Percentiles rank a stretch among this genome's conserved stretches.
Evolutionary conservation across 2,329 filamentous ascomycete species (phyloP).

Genomic region (Diatrype stigma): DNA sequence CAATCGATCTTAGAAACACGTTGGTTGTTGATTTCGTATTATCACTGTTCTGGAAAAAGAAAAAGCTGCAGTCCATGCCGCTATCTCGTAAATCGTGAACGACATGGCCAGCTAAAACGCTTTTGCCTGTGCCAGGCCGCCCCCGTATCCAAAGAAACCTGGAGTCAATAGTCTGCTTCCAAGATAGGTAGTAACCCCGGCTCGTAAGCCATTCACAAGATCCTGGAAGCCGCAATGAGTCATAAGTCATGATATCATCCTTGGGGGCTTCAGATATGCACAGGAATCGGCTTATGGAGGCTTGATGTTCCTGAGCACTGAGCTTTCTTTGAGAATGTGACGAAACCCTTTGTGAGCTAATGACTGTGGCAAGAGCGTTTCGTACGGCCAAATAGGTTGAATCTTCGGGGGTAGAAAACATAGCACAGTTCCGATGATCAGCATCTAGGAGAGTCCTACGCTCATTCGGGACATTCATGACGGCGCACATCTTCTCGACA

Average conservation of each 20-base stretch:
- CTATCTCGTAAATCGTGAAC: slow-evolving; percentile 3
- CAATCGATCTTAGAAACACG: slow-evolving; percentile 22
- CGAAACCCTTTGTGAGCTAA: neutral
- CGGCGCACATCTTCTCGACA: slow-evolving; percentile 27
- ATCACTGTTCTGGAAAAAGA: slow-evolving; percentile 6
- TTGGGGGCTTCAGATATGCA: slow-evolving; percentile 1
- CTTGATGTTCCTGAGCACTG: neutral
- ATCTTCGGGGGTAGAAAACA: slow-evolving; percentile 19
- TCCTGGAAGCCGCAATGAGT: slow-evolving; percentile 1
- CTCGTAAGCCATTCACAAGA: slow-evolving; percentile 8
- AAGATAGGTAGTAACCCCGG: slow-evolving; percentile 5
- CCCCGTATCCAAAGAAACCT: slow-evolving; percentile 10
- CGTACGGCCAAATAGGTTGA: slow-evolving; percentile 20
- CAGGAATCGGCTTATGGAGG: neutral
- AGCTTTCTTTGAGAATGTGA: neutral
- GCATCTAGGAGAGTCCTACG: slow-evolving; percentile 22
- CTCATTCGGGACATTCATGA: slow-evolving; percentile 27
- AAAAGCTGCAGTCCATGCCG: slow-evolving; percentile 7
- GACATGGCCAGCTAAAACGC: slow-evolving; percentile 4
- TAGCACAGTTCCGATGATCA: slow-evolving; percentile 26
- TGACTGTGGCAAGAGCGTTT: slow-evolving; percentile 20
- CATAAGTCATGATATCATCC: slow-evolving; percentile 2
- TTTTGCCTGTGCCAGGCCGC: slow-evolving; percentile 11
- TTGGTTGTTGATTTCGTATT: slow-evolving; percentile 29
- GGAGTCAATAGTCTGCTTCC: slow-evolving; percentile 3